These are phyloP conservation scores for Amauroascus verrucosus DNA, from an alignment of 2,329 filamentous ascomycete species.

Conservation along the genomic window DNA sequence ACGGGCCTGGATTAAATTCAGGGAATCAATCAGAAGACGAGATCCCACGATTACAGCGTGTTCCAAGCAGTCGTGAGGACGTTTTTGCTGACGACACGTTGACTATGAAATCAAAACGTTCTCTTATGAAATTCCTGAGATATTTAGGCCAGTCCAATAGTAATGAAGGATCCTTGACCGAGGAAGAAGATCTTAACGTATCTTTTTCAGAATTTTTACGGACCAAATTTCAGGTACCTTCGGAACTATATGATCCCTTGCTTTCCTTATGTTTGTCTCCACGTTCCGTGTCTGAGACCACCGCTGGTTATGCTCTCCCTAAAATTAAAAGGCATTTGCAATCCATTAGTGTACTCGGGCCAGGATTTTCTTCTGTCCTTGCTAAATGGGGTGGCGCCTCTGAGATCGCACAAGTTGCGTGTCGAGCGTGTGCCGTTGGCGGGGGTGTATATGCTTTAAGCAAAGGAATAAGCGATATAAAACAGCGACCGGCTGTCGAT, in stretches of 20 bases:
- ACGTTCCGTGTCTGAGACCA: slow-evolving; percentile 43
- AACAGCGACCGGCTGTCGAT: slow-evolving; percentile 8
- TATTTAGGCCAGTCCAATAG: slow-evolving; percentile 59
- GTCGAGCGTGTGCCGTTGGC: slow-evolving; percentile 80
- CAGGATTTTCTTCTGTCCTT: slow-evolving; percentile 79
- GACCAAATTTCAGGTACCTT: slow-evolving; percentile 56
- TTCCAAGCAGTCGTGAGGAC: slow-evolving; percentile 85
- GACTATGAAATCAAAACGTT: slow-evolving; percentile 68
- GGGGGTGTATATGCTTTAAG: slow-evolving; percentile 83
- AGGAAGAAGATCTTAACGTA: slow-evolving; percentile 48
- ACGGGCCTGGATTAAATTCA: slow-evolving; percentile 10
- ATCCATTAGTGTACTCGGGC: slow-evolving; percentile 78
- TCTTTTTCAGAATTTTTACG: slow-evolving; percentile 39
- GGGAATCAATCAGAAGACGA: slow-evolving; percentile 18
- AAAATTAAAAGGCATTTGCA: slow-evolving; percentile 68
- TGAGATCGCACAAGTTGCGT: slow-evolving; percentile 84
- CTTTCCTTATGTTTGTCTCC: slow-evolving; percentile 65
- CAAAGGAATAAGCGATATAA: slow-evolving; percentile 48
- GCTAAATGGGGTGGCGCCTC: slow-evolving; percentile 87
- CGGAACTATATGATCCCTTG: slow-evolving; percentile 54
- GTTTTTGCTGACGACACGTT: slow-evolving; percentile 72
- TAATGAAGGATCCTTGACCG: slow-evolving; percentile 43
- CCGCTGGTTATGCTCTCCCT: slow-evolving; percentile 59
- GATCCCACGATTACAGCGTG: slow-evolving; percentile 48
- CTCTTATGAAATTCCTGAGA: slow-evolving; percentile 86